Conservation (phyloP, 352 stramenopile genomes). For the Globisporangium nunn region DNA sequence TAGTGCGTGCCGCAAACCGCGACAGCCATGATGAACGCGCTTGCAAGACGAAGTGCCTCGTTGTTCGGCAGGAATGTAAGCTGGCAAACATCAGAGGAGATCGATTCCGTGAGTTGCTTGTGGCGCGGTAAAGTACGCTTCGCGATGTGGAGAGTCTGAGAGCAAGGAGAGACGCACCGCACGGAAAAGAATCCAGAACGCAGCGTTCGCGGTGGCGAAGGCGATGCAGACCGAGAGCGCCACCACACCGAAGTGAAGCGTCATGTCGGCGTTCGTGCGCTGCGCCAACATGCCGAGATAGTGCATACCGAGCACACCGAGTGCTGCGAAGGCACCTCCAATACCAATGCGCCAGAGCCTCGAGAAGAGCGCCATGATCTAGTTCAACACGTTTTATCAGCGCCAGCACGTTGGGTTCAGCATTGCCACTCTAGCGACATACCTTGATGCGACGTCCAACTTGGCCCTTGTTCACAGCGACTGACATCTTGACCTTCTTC, state of each 20-base stretch:
- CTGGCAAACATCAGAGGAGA: neutral
- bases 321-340: conserved; percentile 36
- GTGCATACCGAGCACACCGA: conserved; percentile 68
- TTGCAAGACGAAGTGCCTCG: conserved; percentile 35
- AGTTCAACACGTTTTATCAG: neutral
- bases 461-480: conserved; percentile 9
- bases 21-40: conserved; percentile 52
- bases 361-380: conserved; percentile 48
- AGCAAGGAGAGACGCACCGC: conserved; percentile 2
- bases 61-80: conserved; percentile 50
- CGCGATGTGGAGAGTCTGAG: no score
- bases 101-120: neutral
- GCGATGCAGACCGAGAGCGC: conserved; percentile 37
- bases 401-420: neutral
- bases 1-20: conserved; percentile 60
- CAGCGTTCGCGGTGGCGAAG: conserved; percentile 44
- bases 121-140: no score
- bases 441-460: conserved; percentile 13
- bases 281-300: conserved; percentile 64
- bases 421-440: neutral
- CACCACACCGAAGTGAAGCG: conserved; percentile 27
- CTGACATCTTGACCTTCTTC: conserved; percentile 13
- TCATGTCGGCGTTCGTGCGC: conserved; percentile 34
- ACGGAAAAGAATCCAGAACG: conserved; percentile 67
- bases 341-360: conserved; percentile 34